Evolutionary conservation across 192 early-diverging fungal species (phyloP).

Genomic region (Coemansia pectinata): DNA sequence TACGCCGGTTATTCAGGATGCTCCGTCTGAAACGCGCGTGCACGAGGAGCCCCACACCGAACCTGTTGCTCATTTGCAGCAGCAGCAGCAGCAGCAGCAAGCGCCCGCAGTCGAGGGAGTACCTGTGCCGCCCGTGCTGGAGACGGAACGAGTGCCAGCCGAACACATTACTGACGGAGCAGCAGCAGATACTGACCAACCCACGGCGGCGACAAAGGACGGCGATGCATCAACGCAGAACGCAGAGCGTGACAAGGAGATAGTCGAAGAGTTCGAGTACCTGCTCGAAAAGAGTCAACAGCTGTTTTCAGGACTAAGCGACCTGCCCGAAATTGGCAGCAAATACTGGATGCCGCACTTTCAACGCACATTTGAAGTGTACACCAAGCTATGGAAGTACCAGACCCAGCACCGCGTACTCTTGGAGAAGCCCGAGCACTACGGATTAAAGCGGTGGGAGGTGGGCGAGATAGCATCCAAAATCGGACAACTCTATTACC

Average conservation of each 20-base stretch:
- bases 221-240: slow-evolving; percentile 11
- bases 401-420: slow-evolving; percentile 86
- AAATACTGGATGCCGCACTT: slow-evolving; percentile 84
- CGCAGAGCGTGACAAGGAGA: slow-evolving; percentile 51
- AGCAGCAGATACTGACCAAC: background rate
- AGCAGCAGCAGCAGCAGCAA: slow-evolving; percentile 4
- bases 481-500: slow-evolving; percentile 90
- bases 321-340: slow-evolving; percentile 55
- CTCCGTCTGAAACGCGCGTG: background rate
- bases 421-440: slow-evolving; percentile 84
- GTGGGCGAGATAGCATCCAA: slow-evolving; percentile 98
- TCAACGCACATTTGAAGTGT: slow-evolving; percentile 97
- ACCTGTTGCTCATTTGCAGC: background rate
- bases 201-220: slow-evolving; percentile 10
- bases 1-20: background rate
- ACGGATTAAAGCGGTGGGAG: slow-evolving; percentile 95
- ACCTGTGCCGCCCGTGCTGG: background rate
- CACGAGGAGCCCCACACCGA: background rate
- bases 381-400: slow-evolving; percentile 96
- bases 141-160: background rate
- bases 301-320: slow-evolving; percentile 84
- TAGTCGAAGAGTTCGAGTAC: slow-evolving; percentile 89
- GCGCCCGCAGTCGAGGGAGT: background rate
- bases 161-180: background rate
- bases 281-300: slow-evolving; percentile 96